Base-by-base conservation (phyloP, 2,329 filamentous ascomycete genomes). In the Biscogniauxia marginata region DNA sequence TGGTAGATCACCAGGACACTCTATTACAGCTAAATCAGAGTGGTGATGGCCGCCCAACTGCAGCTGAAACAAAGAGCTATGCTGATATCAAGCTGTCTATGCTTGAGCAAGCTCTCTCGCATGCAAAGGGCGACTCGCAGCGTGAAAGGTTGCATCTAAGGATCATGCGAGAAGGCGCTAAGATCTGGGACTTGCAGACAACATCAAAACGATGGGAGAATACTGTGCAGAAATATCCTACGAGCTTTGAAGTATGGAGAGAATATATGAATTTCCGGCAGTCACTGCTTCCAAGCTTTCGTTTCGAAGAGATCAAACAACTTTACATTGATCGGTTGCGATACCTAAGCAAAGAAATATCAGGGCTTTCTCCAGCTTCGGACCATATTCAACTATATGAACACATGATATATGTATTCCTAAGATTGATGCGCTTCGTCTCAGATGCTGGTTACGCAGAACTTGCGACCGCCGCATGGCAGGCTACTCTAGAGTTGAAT, bases 61-160 rank as follows among this genome's bases (percentile, higher is more conserved):
- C 77, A 23, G 83, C 86, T 3, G 89, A 95, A 66, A 76, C 78
- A 50, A 82, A 81, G 59, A 88, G 88, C 59, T 84, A 90, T 53
- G 86, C 91, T 3, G 88, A 95, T 61, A 85, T 96, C 54, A 93
- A 91, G 62, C 75, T 96, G 2, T 85, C 88, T 1, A 84, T 96
- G 58, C 90, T 93, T 58, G 85, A 93, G 61, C 86, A 91, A 58
- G 93, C 93, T 0, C 71, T 96, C 7, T 74, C 78, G 9, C 82
- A 87, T 47, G 77, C 84, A 5, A 61, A 63, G 3, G 69, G 70
- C 0, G 72, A 75, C 0, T 64, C 75, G 34, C 79, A 81, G 45
- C 80, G 83, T 16, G 82, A 89, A 57, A 75, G 73, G 7, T 77
- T 97, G 1, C 70, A 92, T 6, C 71, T 89, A 8, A 85, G 84